Evolutionary conservation across 2,329 filamentous ascomycete species (phyloP), one percentile per base, ranked within the genome.

Genomic region (Aureobasidium sp.): DNA sequence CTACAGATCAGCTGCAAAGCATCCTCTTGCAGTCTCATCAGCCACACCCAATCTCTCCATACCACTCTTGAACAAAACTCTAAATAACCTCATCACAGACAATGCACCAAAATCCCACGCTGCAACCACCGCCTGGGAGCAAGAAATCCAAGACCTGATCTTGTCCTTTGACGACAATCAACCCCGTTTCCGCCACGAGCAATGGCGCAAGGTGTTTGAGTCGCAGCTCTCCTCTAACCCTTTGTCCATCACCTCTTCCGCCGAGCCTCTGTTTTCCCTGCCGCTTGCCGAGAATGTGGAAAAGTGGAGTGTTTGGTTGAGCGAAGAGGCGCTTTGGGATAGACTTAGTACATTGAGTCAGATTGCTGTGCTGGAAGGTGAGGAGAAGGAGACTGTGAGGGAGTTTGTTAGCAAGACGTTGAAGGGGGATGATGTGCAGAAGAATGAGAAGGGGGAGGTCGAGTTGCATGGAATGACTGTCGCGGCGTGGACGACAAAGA

Each of bases 341-440:
- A 79, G 88, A 39, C 79, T 86, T 63, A 78, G 77, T 52, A 91
- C 87, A 14, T 74, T 90, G 62, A 88, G 85, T 68, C 86, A 90
- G 69, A 81, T 91, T 64, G 81, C 84, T 4, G 77, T 85, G 58
- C 73, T 89, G 14, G 71, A 76, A 56, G 74, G 80, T 50, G 82
- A 78, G 1, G 75, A 79, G 59, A 76, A 79, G 48, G 78, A 78
- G 67, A 35, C 19, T 60, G 56, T 76, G 75, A 76, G 75, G 47
- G 73, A 75, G 62, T 80, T 86, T 64, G 80, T 85, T 57, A 77
- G 82, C 60, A 78, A 82, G 54, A 80, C 81, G 9, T 65, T 90
- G 63, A 75, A 77, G 33, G 75, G 72, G 15, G 74, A 76, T 1
- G 82, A 83, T 62, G 82, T 81, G 0, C 79, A 82, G 68, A 78